Conservation (phyloP, 768 basidiomycete genomes). For the Tulasnella sp. region DNA sequence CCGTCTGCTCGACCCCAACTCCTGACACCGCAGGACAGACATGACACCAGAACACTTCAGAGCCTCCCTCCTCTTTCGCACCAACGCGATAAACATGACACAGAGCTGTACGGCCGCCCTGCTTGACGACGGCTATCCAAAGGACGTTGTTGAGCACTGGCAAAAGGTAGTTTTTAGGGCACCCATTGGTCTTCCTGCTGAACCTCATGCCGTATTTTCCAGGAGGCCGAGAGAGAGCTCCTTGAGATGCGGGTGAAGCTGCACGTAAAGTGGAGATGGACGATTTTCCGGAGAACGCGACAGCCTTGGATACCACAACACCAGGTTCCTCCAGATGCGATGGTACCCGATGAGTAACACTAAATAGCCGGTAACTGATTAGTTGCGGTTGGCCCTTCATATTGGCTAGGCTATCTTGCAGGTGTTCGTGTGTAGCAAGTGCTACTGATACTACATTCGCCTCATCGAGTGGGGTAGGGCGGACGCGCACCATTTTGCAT, state of each 20-base stretch:
- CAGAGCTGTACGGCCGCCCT: not conserved
- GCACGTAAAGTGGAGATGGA: conserved; percentile 12
- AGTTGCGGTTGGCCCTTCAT: not conserved
- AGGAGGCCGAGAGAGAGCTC: conserved; percentile 9
- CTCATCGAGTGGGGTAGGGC: not conserved
- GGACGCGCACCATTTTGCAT: too few species aligned
- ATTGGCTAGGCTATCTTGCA: not conserved
- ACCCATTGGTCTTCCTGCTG: too few species aligned
- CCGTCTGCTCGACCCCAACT: not conserved
- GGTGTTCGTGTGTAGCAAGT: not conserved
- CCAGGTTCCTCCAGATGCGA: not conserved
- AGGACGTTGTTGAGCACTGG: not conserved
- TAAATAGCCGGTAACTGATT: not conserved
- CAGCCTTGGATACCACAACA: not conserved
- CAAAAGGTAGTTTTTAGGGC: not conserved
- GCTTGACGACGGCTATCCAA: not conserved
- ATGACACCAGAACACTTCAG: not conserved
- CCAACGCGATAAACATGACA: not conserved
- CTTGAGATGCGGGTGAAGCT: conserved; percentile 3
- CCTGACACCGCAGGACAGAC: not conserved
- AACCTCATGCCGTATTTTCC: not conserved
- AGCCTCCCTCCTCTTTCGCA: not conserved
- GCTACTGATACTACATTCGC: not conserved
- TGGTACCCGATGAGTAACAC: not conserved
- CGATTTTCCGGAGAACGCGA: not conserved